Evolutionary conservation across 148 eudicot genomes (phyloP).

Genomic region (Rheum nobile): DNA sequence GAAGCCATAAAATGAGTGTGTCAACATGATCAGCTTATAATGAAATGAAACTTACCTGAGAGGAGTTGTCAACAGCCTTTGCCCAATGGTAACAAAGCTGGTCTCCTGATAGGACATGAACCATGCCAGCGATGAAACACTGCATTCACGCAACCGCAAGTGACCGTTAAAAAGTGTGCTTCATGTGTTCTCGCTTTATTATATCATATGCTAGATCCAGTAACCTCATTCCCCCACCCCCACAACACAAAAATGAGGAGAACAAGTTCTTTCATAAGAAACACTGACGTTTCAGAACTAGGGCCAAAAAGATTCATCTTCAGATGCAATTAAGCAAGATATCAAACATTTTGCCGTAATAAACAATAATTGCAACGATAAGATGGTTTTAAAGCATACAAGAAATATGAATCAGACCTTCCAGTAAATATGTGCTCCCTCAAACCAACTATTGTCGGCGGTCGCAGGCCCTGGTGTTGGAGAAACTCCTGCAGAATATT

Average conservation of each 20-base stretch:
- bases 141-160: slow-evolving; percentile 21
- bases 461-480: slow-evolving; percentile 27
- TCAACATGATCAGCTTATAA: background rate
- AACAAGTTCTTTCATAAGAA: too few relatives aligned
- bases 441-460: slow-evolving; percentile 84
- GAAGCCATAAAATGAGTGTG: background rate
- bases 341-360: too few relatives aligned
- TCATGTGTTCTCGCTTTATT: too few relatives aligned
- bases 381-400: background rate
- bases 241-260: too few relatives aligned
- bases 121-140: slow-evolving; percentile 95
- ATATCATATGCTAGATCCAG: too few relatives aligned
- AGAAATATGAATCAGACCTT: slow-evolving; percentile 41
- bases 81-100: slow-evolving; percentile 95
- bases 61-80: slow-evolving; percentile 90
- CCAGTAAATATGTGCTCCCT: slow-evolving; percentile 98
- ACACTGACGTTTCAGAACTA: background rate
- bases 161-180: background rate
- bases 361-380: background rate
- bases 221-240: too few relatives aligned
- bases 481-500: slow-evolving; percentile 84
- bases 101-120: slow-evolving; percentile 99
- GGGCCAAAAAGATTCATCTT: too few relatives aligned
- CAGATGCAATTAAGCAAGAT: too few relatives aligned
- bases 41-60: slow-evolving; percentile 52